phyloP scores from a whole-genome alignment of 345 rosid species.

The Alliaria petiolata region DNA sequence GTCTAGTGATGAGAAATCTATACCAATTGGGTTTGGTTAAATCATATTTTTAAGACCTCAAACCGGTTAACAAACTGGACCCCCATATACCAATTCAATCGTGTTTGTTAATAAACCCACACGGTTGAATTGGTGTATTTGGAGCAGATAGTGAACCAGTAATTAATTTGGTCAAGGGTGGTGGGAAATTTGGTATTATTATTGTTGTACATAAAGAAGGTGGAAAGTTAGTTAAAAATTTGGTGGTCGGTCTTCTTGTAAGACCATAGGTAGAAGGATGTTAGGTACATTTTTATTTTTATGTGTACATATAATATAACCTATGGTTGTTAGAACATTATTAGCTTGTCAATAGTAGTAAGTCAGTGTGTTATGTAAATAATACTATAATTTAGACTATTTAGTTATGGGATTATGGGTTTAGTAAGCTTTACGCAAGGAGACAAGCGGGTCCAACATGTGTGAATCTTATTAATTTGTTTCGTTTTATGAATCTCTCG shows the following conservation, averaged over 20 bases:
- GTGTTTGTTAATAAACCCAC: conserved; percentile 8
- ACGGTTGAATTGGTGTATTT: conserved; percentile 24
- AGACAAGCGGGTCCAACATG: conserved; percentile 25
- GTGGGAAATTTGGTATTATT: neutral
- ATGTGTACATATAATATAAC: conserved; percentile 13
- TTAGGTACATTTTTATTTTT: conserved; percentile 10
- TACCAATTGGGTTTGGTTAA: conserved; percentile 84
- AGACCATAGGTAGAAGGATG: conserved; percentile 26
- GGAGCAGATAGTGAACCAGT: conserved; percentile 9
- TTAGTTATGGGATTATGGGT: neutral
- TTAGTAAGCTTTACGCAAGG: conserved; percentile 18
- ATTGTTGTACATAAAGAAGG: conserved; percentile 9
- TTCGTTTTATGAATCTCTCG: conserved; percentile 16
- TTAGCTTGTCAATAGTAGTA: conserved; percentile 23
- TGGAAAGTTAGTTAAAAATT: conserved; percentile 26
- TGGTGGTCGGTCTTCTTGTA: conserved; percentile 29
- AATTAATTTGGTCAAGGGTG: conserved; percentile 1
- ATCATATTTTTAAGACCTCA: conserved; percentile 51
- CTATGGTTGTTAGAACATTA: conserved; percentile 30
- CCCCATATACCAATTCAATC: conserved; percentile 24
- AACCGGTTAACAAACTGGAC: too few species aligned
- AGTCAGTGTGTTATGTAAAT: conserved; percentile 20
- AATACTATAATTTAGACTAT: too few species aligned
- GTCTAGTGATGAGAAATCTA: conserved; percentile 78
- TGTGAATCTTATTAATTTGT: conserved; percentile 14